Conservation (phyloP, 305 asterid species). For the Solanum hybrid region DNA sequence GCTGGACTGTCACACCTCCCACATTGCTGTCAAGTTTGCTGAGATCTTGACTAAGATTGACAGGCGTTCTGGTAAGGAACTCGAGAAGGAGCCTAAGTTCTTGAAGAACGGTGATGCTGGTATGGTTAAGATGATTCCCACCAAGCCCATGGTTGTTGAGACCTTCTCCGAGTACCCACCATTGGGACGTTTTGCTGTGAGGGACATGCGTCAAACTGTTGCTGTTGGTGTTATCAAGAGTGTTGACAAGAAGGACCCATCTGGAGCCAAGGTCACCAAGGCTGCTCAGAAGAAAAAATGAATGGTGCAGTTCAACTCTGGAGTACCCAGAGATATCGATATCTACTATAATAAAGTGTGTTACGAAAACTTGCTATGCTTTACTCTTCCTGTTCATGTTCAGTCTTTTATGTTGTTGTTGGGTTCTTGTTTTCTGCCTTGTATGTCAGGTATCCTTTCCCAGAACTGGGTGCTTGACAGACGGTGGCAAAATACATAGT, state of each 20-base stretch:
- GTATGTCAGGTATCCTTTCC: neutral
- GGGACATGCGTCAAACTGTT: slow-evolving; percentile 44
- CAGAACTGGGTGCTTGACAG: slow-evolving; percentile 4
- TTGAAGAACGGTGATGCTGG: slow-evolving; percentile 61
- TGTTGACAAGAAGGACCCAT: slow-evolving; percentile 38
- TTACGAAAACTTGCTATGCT: neutral
- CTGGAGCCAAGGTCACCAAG: slow-evolving; percentile 37
- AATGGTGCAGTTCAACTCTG: neutral
- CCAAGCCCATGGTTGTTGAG: slow-evolving; percentile 67
- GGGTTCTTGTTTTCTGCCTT: neutral
- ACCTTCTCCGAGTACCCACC: slow-evolving; percentile 51
- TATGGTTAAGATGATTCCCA: slow-evolving; percentile 49
- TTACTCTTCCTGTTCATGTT: neutral
- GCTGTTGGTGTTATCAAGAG: slow-evolving; percentile 38
- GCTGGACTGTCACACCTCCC: slow-evolving; percentile 38
- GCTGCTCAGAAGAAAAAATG: slow-evolving; percentile 43
- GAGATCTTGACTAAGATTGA: slow-evolving; percentile 37
- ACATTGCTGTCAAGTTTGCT: slow-evolving; percentile 40
- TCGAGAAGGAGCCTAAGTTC: slow-evolving; percentile 41
- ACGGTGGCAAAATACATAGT: neutral
- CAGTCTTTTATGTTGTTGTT: neutral
- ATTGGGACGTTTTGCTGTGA: slow-evolving; percentile 42
- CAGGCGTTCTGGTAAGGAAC: slow-evolving; percentile 38
- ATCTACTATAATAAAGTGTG: neutral
- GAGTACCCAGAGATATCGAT: neutral